These are phyloP conservation scores for Yamadazyma sp. DNA, from an alignment of 805 yeast species.

Conservation along the genomic window DNA sequence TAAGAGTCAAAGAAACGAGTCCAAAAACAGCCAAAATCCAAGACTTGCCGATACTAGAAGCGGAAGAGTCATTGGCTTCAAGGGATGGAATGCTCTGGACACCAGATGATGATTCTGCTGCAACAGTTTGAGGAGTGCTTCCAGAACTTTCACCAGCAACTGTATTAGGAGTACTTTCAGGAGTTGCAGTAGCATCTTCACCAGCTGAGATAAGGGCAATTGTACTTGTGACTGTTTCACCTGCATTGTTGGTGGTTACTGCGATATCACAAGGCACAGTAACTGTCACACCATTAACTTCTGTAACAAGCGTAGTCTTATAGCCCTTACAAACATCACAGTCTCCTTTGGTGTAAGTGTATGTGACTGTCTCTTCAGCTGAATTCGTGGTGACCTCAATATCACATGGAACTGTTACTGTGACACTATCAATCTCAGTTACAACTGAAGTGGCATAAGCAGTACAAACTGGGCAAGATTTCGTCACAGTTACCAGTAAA, in stretches of 20 bases:
- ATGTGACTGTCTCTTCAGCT: constrained; percentile 8
- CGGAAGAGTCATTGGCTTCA: not conserved
- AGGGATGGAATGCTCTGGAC: constrained; percentile 5
- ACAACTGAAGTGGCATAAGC: constrained; percentile 12
- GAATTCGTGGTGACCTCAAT: constrained; percentile 13
- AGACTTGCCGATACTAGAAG: not conserved
- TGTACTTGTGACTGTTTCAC: constrained; percentile 8
- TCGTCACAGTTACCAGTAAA: constrained; percentile 7
- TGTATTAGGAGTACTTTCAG: constrained; percentile 15
- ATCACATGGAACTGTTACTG: constrained; percentile 16
- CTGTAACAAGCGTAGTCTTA: constrained; percentile 13
- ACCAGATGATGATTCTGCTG: constrained; percentile 10
- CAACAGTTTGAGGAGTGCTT: not conserved
- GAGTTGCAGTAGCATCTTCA: constrained; percentile 9
- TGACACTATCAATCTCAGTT: constrained; percentile 7
- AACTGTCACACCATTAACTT: constrained; percentile 4
- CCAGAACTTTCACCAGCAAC: not conserved
- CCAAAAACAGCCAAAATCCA: constrained; percentile 1
- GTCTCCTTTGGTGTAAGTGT: constrained; percentile 9
- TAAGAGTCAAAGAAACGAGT: not conserved
- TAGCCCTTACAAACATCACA: constrained; percentile 14
- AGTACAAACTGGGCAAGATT: constrained; percentile 8
- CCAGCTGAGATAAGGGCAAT: constrained; percentile 16
- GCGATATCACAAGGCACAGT: constrained; percentile 15
- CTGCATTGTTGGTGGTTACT: constrained; percentile 12